Evolutionary conservation across 257 asterid genomes (phyloP).

Genomic region (Nicotiana tabacum): DNA sequence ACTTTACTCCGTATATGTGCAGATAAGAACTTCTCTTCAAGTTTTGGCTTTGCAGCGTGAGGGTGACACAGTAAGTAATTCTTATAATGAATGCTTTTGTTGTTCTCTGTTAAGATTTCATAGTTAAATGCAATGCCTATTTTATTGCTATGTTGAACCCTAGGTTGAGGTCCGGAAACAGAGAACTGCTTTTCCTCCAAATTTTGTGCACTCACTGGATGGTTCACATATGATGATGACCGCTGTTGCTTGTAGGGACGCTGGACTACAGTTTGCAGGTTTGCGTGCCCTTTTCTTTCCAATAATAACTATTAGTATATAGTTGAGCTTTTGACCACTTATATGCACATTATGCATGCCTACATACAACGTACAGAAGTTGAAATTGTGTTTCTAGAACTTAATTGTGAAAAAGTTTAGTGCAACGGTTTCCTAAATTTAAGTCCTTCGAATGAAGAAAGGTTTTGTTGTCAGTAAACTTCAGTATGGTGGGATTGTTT

Average conservation of each 20-base stretch:
- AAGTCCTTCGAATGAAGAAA: neutral
- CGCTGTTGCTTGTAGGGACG: slow-evolving; percentile 88
- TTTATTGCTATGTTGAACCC: slow-evolving; percentile 7
- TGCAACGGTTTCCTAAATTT: neutral
- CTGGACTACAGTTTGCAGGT: slow-evolving; percentile 90
- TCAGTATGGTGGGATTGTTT: neutral
- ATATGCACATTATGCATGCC: neutral
- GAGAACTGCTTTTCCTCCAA: slow-evolving; percentile 96
- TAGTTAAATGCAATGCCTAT: neutral
- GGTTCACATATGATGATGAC: slow-evolving; percentile 99
- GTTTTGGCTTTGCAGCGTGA: slow-evolving; percentile 80
- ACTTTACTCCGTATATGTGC: slow-evolving; percentile 30
- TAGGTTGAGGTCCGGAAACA: slow-evolving; percentile 87
- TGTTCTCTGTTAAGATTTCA: neutral
- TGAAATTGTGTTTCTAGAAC: neutral
- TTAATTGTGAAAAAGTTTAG: neutral
- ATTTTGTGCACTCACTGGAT: slow-evolving; percentile 91
- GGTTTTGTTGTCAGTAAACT: neutral
- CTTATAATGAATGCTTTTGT: neutral
- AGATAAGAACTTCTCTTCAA: slow-evolving; percentile 93
- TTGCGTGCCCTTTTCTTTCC: neutral
- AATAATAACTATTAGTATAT: neutral
- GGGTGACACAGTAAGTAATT: slow-evolving; percentile 58
- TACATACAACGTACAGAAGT: neutral
- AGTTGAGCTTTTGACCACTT: neutral